These are phyloP conservation scores for Trypanosoma brucei DNA, from an alignment of 208 protist genomes.

Conservation along the genomic window DNA sequence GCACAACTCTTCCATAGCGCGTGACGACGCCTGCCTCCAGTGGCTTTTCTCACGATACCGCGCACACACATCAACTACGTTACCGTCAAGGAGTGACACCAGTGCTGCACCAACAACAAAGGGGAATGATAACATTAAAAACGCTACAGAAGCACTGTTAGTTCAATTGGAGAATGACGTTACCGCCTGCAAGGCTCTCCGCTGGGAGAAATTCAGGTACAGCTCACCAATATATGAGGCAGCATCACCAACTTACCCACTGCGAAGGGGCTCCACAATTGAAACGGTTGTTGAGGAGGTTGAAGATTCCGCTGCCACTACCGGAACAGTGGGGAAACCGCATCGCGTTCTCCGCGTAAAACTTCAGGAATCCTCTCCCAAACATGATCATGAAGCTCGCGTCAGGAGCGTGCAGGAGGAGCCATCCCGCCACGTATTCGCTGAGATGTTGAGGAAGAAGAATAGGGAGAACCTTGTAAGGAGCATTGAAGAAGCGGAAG, in stretches of 20 bases:
- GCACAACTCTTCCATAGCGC: constrained; percentile 4
- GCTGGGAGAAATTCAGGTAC: constrained; percentile 45
- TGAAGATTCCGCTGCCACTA: not conserved
- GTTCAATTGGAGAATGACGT: constrained; percentile 40
- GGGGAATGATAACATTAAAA: not conserved
- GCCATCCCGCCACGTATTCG: constrained; percentile 17
- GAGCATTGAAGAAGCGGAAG: not conserved
- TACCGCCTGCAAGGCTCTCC: constrained; percentile 32
- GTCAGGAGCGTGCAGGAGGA: constrained; percentile 2
- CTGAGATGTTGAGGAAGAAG: constrained; percentile 1
- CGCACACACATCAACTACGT: not conserved
- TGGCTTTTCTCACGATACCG: constrained; percentile 27
- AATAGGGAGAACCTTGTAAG: not conserved
- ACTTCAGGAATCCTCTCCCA: not conserved
- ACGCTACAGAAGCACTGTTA: not conserved
- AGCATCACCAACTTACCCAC: not conserved
- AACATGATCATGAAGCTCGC: not conserved
- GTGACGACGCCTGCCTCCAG: constrained; percentile 30
- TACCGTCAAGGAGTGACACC: not conserved
- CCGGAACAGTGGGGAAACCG: not conserved
- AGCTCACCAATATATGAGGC: constrained; percentile 29
- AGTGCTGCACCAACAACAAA: not conserved
- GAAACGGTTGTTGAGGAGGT: constrained; percentile 1
- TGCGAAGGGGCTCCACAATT: not conserved
- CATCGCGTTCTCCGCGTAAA: not conserved